Conservation (phyloP, 129 eudicot genomes). For the Smallanthus sonchifolius region DNA sequence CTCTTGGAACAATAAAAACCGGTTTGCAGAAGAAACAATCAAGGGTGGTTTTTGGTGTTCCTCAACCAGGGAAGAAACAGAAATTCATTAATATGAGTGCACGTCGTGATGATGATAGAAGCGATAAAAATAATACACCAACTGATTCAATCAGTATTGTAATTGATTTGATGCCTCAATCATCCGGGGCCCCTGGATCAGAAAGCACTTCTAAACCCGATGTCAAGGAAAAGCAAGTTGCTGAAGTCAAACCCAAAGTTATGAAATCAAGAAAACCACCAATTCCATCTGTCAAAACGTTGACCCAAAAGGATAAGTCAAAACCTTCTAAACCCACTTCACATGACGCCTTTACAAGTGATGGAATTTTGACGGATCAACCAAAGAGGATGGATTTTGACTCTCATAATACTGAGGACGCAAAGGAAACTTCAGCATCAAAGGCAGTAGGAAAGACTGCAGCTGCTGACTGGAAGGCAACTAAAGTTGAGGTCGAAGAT, state of each 20-base stretch:
- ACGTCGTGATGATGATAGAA: conserved; percentile 54
- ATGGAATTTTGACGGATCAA: conserved; percentile 32
- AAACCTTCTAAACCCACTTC: conserved; percentile 28
- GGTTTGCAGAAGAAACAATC: conserved; percentile 68
- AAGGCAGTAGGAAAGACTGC: conserved; percentile 34
- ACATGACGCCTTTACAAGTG: conserved; percentile 18
- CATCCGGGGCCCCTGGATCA: conserved; percentile 43
- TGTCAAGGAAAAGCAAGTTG: conserved; percentile 57
- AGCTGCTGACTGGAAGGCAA: conserved; percentile 34
- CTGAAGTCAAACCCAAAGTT: conserved; percentile 44
- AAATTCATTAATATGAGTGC: conserved; percentile 95
- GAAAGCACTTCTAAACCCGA: conserved; percentile 36
- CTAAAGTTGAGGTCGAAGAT: conserved; percentile 46
- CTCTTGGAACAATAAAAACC: conserved; percentile 46
- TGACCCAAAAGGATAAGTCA: conserved; percentile 40
- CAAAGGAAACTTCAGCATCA: conserved; percentile 39
- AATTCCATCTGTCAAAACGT: conserved; percentile 40
- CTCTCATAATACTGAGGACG: conserved; percentile 36
- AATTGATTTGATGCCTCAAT: conserved; percentile 46
- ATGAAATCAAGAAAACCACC: conserved; percentile 49
- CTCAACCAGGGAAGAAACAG: conserved; percentile 90
- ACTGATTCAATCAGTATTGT: conserved; percentile 44
- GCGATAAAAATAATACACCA: conserved; percentile 34
- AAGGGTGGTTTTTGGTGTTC: conserved; percentile 86
- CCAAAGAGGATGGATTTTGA: conserved; percentile 26